phyloP scores from a whole-genome alignment of 2,329 filamentous ascomycete genomes.

The Lachnellula occidentalis region DNA sequence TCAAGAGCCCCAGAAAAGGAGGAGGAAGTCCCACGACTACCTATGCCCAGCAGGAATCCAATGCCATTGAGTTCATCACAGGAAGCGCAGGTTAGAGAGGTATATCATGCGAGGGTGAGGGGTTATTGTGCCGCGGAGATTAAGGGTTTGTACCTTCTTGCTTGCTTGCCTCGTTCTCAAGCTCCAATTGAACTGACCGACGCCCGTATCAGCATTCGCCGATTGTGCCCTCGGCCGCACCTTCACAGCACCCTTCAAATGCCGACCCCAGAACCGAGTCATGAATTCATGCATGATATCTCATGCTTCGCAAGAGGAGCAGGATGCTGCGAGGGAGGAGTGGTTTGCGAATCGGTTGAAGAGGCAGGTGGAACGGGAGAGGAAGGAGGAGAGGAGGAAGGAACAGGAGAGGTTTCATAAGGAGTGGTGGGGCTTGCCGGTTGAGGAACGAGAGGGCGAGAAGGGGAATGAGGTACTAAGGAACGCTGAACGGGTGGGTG shows the following conservation, averaged over 20 bases:
- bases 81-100: slow-evolving; percentile 73
- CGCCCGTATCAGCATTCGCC: slow-evolving; percentile 65
- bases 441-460: slow-evolving; percentile 52
- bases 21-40: slow-evolving; percentile 27
- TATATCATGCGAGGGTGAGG: slow-evolving; percentile 77
- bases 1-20: slow-evolving; percentile 11
- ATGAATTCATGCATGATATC: slow-evolving; percentile 95
- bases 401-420: slow-evolving; percentile 61
- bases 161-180: background rate
- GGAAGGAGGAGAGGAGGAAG: slow-evolving; percentile 51
- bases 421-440: slow-evolving; percentile 62
- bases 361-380: slow-evolving; percentile 61
- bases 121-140: slow-evolving; percentile 71
- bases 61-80: slow-evolving; percentile 77
- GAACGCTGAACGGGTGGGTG: slow-evolving; percentile 51
- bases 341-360: slow-evolving; percentile 81
- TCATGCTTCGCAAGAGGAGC: slow-evolving; percentile 76
- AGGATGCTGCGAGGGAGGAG: slow-evolving; percentile 84
- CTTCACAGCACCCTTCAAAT: slow-evolving; percentile 81
- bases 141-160: slow-evolving; percentile 50
- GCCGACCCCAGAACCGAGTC: slow-evolving; percentile 67
- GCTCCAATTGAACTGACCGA: background rate
- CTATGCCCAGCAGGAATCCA: slow-evolving; percentile 63
- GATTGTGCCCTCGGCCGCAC: slow-evolving; percentile 83
- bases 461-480: slow-evolving; percentile 49